These are phyloP conservation scores for Recurvomyces mirabilis DNA, from an alignment of 495 filamentous ascomycete species.

Conservation along the genomic window DNA sequence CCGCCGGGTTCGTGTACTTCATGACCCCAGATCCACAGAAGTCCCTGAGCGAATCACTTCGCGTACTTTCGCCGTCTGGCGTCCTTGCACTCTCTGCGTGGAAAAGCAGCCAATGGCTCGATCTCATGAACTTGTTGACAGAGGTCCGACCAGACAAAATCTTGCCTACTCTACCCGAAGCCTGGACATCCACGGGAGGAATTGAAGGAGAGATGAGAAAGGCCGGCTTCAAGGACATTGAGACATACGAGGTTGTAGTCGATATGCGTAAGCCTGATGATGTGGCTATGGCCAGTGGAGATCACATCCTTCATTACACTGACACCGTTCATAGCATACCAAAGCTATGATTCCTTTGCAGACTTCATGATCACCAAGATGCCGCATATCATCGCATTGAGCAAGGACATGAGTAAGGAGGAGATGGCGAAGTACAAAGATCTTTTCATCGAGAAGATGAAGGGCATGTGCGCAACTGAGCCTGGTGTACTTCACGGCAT, in stretches of 20 bases:
- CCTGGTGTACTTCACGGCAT: constrained; percentile 10
- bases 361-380: constrained; percentile 12
- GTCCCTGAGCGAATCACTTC: constrained; percentile 2
- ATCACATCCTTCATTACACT: no score
- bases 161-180: constrained; percentile 6
- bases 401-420: constrained; percentile 6
- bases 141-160: constrained; percentile 11
- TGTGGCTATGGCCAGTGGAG: no score
- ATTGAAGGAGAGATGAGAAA: constrained; percentile 15
- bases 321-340: no score
- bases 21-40: constrained; percentile 18
- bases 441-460: constrained; percentile 5
- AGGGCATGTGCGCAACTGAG: constrained; percentile 10
- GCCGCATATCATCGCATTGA: constrained; percentile 12
- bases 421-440: constrained; percentile 5
- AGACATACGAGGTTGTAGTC: constrained; percentile 1
- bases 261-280: no score
- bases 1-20: constrained; percentile 18
- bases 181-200: constrained; percentile 1
- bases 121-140: constrained; percentile 6
- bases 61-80: constrained; percentile 11
- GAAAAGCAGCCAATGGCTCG: constrained; percentile 17
- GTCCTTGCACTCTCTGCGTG: constrained; percentile 8
- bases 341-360: constrained; percentile 2
- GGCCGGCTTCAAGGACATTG: constrained; percentile 19